Evolutionary conservation across 2,329 filamentous ascomycete species (phyloP).

Genomic region (Alternaria tenuissima): DNA sequence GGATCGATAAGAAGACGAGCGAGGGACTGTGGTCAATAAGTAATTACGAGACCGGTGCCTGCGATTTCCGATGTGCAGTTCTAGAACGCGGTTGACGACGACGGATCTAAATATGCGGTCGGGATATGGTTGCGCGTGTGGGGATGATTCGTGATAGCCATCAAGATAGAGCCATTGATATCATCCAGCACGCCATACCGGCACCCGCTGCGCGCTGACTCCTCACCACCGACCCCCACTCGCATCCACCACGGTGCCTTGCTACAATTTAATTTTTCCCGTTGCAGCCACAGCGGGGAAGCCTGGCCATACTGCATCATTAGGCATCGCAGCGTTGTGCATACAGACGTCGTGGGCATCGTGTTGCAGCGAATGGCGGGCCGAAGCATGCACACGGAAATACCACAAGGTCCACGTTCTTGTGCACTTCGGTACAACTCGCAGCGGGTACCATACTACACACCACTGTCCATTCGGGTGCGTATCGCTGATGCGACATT

Average conservation of each 20-base stretch:
- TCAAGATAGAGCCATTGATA: conserved; percentile 35
- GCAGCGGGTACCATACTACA: conserved; percentile 27
- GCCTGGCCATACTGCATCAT: conserved; percentile 15
- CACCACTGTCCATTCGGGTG: conserved; percentile 27
- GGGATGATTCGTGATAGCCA: conserved; percentile 43
- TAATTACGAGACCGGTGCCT: conserved; percentile 27
- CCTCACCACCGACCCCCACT: conserved; percentile 27
- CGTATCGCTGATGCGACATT: conserved; percentile 28
- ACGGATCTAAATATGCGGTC: conserved; percentile 29
- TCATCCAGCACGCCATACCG: conserved; percentile 48
- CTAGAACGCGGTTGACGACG: conserved; percentile 41
- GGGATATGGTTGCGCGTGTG: conserved; percentile 35
- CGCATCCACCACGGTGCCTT: conserved; percentile 33
- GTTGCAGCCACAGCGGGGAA: conserved; percentile 22
- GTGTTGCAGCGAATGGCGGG: conserved; percentile 35
- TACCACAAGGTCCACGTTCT: conserved; percentile 35
- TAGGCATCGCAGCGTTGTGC: conserved; percentile 26
- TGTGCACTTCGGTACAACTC: conserved; percentile 20
- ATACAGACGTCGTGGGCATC: neutral
- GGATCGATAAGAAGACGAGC: conserved; percentile 20
- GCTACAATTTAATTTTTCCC: conserved; percentile 26
- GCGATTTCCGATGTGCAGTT: conserved; percentile 26
- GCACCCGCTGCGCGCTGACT: conserved; percentile 25
- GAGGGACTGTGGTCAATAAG: conserved; percentile 33
- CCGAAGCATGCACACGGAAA: conserved; percentile 18